These are phyloP conservation scores for Perilla frutescens DNA, from an alignment of 257 asterid species.

Conservation along the genomic window DNA sequence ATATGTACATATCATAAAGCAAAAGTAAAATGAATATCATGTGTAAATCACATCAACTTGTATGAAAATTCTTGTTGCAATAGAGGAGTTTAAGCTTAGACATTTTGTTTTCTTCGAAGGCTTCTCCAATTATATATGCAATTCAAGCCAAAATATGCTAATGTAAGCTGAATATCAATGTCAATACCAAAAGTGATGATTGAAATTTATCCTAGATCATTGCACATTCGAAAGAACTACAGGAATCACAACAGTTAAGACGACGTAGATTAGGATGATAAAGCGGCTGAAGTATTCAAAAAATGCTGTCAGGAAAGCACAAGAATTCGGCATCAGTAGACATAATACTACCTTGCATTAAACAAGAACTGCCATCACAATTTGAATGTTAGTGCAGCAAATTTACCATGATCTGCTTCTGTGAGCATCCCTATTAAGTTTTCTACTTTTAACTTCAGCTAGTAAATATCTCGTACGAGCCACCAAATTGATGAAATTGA, in stretches of 20 bases:
- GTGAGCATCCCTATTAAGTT: background rate
- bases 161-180: slow-evolving; percentile 2
- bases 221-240: background rate
- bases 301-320: background rate
- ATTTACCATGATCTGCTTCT: background rate
- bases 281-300: background rate
- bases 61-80: slow-evolving; percentile 17
- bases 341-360: background rate
- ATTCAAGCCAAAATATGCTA: background rate
- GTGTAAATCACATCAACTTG: slow-evolving; percentile 28
- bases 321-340: background rate
- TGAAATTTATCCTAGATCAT: slow-evolving; percentile 21
- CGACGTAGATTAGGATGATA: background rate
- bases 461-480: background rate
- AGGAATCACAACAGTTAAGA: background rate
- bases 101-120: background rate
- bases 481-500: background rate
- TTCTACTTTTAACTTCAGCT: background rate
- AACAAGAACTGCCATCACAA: background rate
- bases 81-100: background rate
- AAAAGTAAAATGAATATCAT: background rate
- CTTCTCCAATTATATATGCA: background rate
- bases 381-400: background rate
- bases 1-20: slow-evolving; percentile 21
- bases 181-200: background rate